These are phyloP conservation scores for Styphnolobium japonicum DNA, from an alignment of 306 rosid species.

Conservation along the genomic window DNA sequence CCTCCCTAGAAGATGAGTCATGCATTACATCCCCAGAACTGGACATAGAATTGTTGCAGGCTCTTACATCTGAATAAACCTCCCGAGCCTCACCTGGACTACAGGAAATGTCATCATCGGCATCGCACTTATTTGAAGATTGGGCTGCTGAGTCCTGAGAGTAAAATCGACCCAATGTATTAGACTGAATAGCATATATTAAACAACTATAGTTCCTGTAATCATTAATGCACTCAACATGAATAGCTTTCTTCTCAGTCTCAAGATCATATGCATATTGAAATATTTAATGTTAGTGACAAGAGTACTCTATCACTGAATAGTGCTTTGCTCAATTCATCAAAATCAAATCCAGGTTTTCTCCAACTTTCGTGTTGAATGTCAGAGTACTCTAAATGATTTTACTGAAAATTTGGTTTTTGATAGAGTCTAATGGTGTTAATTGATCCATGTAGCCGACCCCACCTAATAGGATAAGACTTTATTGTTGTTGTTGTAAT, in stretches of 20 bases:
- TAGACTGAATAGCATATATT: conserved; percentile 19
- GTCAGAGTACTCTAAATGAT: no score
- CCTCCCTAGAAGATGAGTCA: conserved; percentile 46
- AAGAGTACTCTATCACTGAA: not conserved
- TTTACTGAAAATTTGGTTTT: not conserved
- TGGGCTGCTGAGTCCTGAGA: conserved; percentile 59
- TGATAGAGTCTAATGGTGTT: not conserved
- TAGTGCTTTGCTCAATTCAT: conserved; percentile 16
- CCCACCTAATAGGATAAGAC: not conserved
- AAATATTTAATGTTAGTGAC: conserved; percentile 7
- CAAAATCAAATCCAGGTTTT: no score
- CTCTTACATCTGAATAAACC: conserved; percentile 45
- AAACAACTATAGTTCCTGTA: conserved; percentile 20
- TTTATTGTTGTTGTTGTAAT: not conserved
- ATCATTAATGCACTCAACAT: not conserved
- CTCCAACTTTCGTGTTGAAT: no score
- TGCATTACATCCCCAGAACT: conserved; percentile 39
- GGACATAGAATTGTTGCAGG: conserved; percentile 38
- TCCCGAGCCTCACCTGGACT: conserved; percentile 44
- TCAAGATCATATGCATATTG: conserved; percentile 1
- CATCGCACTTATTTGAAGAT: conserved; percentile 43
- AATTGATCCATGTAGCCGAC: not conserved
- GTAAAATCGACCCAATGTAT: conserved; percentile 24
- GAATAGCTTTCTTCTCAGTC: not conserved
- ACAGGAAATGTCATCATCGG: conserved; percentile 35